Percentiles rank a stretch among this genome's conserved stretches.
Conservation (phyloP, 2,329 filamentous ascomycete species). For the Phialophora macrospora region DNA sequence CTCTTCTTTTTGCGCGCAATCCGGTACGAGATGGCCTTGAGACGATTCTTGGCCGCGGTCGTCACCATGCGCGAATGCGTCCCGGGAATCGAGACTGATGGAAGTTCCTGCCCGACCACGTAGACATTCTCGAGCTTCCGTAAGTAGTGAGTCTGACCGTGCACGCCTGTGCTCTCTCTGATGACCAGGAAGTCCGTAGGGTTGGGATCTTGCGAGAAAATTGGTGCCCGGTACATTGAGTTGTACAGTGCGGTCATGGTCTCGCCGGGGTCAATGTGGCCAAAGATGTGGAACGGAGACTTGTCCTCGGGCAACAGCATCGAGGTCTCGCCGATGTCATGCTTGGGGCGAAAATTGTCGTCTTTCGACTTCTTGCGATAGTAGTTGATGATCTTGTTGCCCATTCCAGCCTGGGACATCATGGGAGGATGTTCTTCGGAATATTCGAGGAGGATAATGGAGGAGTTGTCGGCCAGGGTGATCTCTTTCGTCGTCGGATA, state of each 20-base stretch:
- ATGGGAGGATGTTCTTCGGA: conserved; percentile 91
- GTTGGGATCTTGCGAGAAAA: conserved; percentile 83
- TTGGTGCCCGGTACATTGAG: conserved; percentile 89
- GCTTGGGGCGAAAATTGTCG: conserved; percentile 74
- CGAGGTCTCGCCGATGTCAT: conserved; percentile 84
- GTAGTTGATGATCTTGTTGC: conserved; percentile 93
- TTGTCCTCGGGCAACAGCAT: conserved; percentile 91
- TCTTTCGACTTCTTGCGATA: conserved; percentile 84
- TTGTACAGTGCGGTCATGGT: conserved; percentile 91
- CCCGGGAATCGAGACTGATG: conserved; percentile 87
- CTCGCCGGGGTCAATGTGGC: conserved; percentile 88
- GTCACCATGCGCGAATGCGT: conserved; percentile 95
- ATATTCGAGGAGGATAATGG: conserved; percentile 88
- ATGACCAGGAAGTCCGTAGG: conserved; percentile 84
- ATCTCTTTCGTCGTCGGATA: conserved; percentile 82
- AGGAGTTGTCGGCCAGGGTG: conserved; percentile 85
- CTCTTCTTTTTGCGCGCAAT: conserved; percentile 78
- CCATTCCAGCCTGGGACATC: conserved; percentile 97
- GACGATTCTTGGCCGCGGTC: conserved; percentile 92
- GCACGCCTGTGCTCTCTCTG: conserved; percentile 75
- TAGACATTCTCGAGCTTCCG: conserved; percentile 90
- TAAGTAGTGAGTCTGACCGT: conserved; percentile 80
- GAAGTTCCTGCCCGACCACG: conserved; percentile 90
- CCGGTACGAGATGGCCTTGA: conserved; percentile 94
- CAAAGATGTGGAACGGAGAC: conserved; percentile 94